Conservation (phyloP, 805 yeast species). For the Kregervanrija delftensis region DNA sequence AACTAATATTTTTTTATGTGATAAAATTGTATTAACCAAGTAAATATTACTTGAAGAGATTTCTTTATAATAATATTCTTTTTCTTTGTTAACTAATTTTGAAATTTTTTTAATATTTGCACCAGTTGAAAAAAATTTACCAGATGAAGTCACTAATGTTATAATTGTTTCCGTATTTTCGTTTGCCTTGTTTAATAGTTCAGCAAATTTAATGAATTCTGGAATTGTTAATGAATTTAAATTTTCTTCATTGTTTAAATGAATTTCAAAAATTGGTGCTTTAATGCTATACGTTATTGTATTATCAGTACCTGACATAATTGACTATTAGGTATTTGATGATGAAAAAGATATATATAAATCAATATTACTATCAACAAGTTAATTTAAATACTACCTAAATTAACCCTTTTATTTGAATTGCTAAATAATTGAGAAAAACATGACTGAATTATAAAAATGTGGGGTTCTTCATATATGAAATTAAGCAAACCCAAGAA, state of each 20-base stretch:
- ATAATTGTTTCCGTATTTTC: slow-evolving; percentile 50
- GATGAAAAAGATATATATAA: no score
- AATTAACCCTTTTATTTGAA: no score
- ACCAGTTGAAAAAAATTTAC: slow-evolving; percentile 78
- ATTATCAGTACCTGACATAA: no score
- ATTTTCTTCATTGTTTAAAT: slow-evolving; percentile 52
- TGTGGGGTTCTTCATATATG: no score
- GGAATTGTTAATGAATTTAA: slow-evolving; percentile 62
- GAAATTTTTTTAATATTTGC: slow-evolving; percentile 54
- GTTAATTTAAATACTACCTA: no score
- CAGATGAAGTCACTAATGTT: slow-evolving; percentile 65
- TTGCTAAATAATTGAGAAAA: no score
- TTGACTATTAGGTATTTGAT: no score
- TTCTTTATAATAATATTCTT: slow-evolving; percentile 23
- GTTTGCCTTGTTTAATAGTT: slow-evolving; percentile 55
- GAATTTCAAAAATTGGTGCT: slow-evolving; percentile 40
- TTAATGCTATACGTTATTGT: slow-evolving; percentile 11
- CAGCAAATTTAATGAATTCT: slow-evolving; percentile 57
- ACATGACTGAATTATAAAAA: no score
- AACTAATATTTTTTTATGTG: slow-evolving; percentile 64
- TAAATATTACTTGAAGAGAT: slow-evolving; percentile 57
- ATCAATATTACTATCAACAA: no score
- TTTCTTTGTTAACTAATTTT: slow-evolving; percentile 16
- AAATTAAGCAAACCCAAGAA: no score
- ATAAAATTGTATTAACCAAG: slow-evolving; percentile 58